phyloP scores from a whole-genome alignment of 208 protist genomes.

The Tetramitus jugosus region DNA sequence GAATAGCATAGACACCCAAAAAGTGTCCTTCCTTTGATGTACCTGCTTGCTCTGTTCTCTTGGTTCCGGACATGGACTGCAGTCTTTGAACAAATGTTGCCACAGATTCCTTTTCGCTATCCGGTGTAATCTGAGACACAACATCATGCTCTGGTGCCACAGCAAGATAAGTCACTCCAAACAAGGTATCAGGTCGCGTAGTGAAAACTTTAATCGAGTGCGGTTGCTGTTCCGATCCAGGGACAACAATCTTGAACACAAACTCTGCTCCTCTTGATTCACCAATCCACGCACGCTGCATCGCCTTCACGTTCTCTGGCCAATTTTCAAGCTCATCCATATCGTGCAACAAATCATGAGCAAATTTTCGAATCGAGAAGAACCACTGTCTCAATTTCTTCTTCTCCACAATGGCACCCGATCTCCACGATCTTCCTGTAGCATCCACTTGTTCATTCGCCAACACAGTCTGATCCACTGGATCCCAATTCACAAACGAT shows the following conservation, averaged over 20 bases:
- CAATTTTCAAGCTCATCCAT: constrained; percentile 42
- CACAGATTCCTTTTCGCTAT: not conserved
- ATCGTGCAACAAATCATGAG: constrained; percentile 37
- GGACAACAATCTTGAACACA: too few relatives aligned
- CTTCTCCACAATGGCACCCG: constrained; percentile 54
- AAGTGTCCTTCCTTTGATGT: constrained; percentile 24
- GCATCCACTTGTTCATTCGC: constrained; percentile 68
- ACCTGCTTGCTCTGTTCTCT: not conserved
- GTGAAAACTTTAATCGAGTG: constrained; percentile 40
- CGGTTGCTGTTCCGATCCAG: constrained; percentile 7
- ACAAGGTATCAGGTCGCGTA: constrained; percentile 53
- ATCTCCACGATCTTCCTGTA: constrained; percentile 59
- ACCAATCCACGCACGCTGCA: constrained; percentile 68
- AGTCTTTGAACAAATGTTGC: not conserved
- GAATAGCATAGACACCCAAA: constrained; percentile 25
- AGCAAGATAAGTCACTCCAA: constrained; percentile 47
- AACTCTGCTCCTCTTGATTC: constrained; percentile 44
- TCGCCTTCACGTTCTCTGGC: constrained; percentile 50
- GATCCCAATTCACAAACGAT: constrained; percentile 53
- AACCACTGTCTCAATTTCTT: constrained; percentile 62
- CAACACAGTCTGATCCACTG: constrained; percentile 60
- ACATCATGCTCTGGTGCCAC: constrained; percentile 38
- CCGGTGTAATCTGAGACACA: not conserved
- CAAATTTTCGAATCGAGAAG: constrained; percentile 55
- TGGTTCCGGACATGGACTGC: too few relatives aligned